phyloP scores from a whole-genome alignment of 306 rosid species.

The Echinosophora koreensis region DNA sequence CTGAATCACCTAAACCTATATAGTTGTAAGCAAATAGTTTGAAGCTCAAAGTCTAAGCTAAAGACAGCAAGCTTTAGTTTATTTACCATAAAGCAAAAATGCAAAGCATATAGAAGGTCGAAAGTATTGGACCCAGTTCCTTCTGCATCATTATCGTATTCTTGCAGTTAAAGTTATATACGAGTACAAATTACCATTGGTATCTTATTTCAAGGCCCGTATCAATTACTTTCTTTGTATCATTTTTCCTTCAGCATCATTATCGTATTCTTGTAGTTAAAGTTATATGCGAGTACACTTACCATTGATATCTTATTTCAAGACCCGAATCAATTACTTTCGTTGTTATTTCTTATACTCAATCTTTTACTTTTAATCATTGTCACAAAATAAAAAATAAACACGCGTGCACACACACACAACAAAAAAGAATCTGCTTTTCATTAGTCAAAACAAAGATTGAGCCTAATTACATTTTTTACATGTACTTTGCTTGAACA shows the following conservation, averaged over 20 bases:
- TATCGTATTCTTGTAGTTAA: slow-evolving; percentile 36
- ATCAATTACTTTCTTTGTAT: background rate
- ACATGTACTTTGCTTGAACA: background rate
- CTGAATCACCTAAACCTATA: background rate
- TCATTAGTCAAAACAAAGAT: background rate
- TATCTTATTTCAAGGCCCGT: background rate
- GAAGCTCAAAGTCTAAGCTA: slow-evolving; percentile 34
- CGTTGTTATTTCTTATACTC: slow-evolving; percentile 10
- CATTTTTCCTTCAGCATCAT: background rate
- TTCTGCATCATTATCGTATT: background rate
- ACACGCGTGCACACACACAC: too few species aligned
- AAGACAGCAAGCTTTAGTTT: background rate
- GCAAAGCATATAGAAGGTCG: background rate
- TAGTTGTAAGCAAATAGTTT: slow-evolving; percentile 20
- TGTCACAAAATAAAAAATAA: too few species aligned
- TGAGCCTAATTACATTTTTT: background rate
- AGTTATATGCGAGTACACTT: slow-evolving; percentile 29
- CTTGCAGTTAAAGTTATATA: slow-evolving; percentile 41
- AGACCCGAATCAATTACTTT: slow-evolving; percentile 2
- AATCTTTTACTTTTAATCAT: slow-evolving; percentile 12
- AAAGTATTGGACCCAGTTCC: background rate
- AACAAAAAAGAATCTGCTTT: background rate
- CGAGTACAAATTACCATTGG: slow-evolving; percentile 3
- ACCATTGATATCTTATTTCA: slow-evolving; percentile 10
- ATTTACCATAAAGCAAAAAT: slow-evolving; percentile 34